phyloP scores from a whole-genome alignment of 2,329 filamentous ascomycete genomes.

The Colletotrichum higginsianum region DNA sequence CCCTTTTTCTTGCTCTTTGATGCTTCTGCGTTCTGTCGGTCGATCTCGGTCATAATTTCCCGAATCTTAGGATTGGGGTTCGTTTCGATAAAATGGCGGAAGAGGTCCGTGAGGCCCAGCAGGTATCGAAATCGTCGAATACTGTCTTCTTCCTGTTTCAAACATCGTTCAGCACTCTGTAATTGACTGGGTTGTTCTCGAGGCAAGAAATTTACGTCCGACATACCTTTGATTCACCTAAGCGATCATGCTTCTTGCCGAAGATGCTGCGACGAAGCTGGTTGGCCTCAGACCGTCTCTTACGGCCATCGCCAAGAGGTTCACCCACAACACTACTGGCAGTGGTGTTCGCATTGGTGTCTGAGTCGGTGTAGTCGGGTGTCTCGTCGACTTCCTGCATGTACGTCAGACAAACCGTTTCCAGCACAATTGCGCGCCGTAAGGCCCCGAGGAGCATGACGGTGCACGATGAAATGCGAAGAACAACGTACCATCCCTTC shows the following conservation, averaged over 20 bases:
- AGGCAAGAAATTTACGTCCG: neutral
- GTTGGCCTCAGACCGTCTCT: conserved; percentile 87
- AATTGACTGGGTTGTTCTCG: neutral
- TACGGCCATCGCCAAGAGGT: conserved; percentile 80
- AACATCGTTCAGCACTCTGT: neutral
- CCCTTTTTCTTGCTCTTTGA: conserved; percentile 80
- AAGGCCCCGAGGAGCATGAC: conserved; percentile 7
- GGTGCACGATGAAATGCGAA: neutral
- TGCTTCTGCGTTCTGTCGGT: conserved; percentile 88
- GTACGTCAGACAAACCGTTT: conserved; percentile 25
- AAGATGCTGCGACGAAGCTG: conserved; percentile 93
- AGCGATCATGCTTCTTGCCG: conserved; percentile 92
- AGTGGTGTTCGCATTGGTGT: conserved; percentile 77
- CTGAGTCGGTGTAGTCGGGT: conserved; percentile 76
- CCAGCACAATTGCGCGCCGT: neutral
- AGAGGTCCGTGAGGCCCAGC: conserved; percentile 93
- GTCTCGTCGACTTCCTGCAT: conserved; percentile 74
- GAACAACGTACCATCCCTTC: conserved; percentile 65
- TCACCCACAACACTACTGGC: conserved; percentile 92
- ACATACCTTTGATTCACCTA: conserved; percentile 91
- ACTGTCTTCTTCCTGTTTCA: conserved; percentile 88
- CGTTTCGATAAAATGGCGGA: conserved; percentile 98
- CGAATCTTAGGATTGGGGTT: conserved; percentile 96
- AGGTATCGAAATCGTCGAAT: conserved; percentile 95
- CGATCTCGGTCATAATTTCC: conserved; percentile 94